Evolutionary conservation across 306 rosid genomes (phyloP), one percentile per base, ranked within the genome.

Genomic region (cucumber (Cucumis sativus)): DNA sequence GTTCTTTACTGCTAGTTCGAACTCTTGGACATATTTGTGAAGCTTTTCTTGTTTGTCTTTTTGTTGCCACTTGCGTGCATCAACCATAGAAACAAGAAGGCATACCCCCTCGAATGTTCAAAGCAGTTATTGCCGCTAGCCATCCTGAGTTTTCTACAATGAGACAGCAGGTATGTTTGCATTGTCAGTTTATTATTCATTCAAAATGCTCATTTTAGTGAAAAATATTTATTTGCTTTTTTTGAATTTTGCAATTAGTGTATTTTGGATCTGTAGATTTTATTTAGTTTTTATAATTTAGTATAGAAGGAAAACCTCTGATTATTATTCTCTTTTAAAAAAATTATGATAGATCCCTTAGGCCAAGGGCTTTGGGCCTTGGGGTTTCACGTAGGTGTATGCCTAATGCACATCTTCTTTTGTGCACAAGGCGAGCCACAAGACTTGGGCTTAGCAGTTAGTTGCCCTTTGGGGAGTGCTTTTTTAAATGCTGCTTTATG

Each of bases 131-230:
- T 80, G 97, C 99, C 76, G 92, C 97, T 55, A 89, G 93, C 80
- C 99, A 95, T 86, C 97, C 99, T 47, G 99, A 95, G 82, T 95
- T 95, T 87, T 92, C 99, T 52, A 82, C 99, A 71, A 85, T 86
- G 88, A 86, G 97, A 71, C 99, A 95, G 82, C 99, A 95, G 99
- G 99, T 92, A 84, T 65, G 66, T 45, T 51, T 17, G 2, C 25
- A 18, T 23, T 72, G 61, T 47, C 40, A 21, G 79, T 39, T 76
- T 40, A 37, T 56, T 58, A 58, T 20, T 58, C 8, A 33, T 47
- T 20, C 47, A 8, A 61, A 39, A 39, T 20, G n/a, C 5, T 51
- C 7, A 4, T 43, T 43, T n/a, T 63, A 77, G 11, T 45, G 52
- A n/a, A 28, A 65, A 16, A 30, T 28, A n/a, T 43, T 77, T 28